These are phyloP conservation scores for Telfairia occidentalis DNA, from an alignment of 331 rosid genomes.

Conservation along the genomic window DNA sequence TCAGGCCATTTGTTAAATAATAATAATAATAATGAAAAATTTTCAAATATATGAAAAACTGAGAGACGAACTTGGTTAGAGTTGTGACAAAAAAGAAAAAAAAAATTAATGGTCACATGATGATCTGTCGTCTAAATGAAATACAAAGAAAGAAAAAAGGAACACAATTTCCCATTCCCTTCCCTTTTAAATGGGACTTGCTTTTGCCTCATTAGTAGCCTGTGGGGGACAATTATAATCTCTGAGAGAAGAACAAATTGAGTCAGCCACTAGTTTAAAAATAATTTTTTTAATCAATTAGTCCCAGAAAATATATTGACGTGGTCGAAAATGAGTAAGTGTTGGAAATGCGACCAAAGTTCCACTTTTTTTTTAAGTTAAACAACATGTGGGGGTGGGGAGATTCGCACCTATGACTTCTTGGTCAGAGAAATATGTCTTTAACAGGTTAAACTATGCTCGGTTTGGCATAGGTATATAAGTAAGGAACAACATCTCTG, in stretches of 20 bases:
- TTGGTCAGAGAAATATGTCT: too few relatives aligned
- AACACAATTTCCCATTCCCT: background rate
- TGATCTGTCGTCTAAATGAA: background rate
- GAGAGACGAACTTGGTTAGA: background rate
- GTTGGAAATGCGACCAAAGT: too few relatives aligned
- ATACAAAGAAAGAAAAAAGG: background rate
- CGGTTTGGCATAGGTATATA: too few relatives aligned
- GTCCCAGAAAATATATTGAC: too few relatives aligned
- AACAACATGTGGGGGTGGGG: too few relatives aligned
- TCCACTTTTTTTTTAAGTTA: too few relatives aligned
- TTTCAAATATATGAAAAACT: background rate
- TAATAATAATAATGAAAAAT: too few relatives aligned
- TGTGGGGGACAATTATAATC: slow-evolving; percentile 1
- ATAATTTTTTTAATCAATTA: too few relatives aligned
- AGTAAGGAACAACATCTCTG: too few relatives aligned
- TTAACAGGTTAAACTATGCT: too few relatives aligned
- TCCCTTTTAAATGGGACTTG: background rate
- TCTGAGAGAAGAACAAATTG: background rate
- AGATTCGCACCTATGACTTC: too few relatives aligned
- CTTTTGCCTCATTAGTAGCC: slow-evolving; percentile 4
- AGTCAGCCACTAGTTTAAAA: background rate
- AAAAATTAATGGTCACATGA: slow-evolving; percentile 4
- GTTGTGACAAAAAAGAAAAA: background rate
- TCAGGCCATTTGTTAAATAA: background rate
- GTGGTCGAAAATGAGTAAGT: too few relatives aligned